phyloP scores from a whole-genome alignment of 352 stramenopile species.

The Elongisporangium anandrum region DNA sequence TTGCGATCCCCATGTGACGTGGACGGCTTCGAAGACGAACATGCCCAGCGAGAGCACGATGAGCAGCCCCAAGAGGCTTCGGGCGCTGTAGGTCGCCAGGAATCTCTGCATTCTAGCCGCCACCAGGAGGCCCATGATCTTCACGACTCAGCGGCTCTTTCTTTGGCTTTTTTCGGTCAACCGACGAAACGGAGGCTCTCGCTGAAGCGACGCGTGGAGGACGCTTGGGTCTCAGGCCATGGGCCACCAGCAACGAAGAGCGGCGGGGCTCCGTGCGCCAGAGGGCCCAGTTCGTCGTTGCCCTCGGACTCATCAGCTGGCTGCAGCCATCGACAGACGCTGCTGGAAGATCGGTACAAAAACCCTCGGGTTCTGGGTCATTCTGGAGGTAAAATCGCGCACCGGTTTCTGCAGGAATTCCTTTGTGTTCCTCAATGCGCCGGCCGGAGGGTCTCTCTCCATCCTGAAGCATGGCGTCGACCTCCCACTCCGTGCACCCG shows the following conservation, averaged over 20 bases:
- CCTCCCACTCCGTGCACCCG: not conserved
- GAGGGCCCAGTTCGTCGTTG: no score
- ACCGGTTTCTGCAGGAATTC: not conserved
- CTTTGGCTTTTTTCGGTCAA: no score
- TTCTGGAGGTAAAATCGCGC: not conserved
- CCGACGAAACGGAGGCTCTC: not conserved
- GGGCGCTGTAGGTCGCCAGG: not conserved
- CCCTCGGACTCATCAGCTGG: not conserved
- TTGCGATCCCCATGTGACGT: not conserved
- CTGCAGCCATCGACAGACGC: not conserved
- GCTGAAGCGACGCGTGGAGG: not conserved
- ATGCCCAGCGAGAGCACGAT: not conserved
- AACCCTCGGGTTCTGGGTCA: not conserved
- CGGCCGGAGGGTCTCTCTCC: not conserved
- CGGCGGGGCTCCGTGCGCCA: no score
- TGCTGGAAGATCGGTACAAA: not conserved
- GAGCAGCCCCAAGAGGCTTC: not conserved
- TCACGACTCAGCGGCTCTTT: not conserved
- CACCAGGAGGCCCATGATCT: not conserved
- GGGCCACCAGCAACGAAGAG: no score
- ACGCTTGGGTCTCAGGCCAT: not conserved
- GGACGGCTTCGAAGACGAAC: not conserved
- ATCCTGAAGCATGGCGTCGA: not conserved
- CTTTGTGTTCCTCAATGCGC: not conserved
- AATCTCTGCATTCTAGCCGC: not conserved